Base-by-base conservation (phyloP, 306 rosid species). In the Dalbergia oliveri region DNA sequence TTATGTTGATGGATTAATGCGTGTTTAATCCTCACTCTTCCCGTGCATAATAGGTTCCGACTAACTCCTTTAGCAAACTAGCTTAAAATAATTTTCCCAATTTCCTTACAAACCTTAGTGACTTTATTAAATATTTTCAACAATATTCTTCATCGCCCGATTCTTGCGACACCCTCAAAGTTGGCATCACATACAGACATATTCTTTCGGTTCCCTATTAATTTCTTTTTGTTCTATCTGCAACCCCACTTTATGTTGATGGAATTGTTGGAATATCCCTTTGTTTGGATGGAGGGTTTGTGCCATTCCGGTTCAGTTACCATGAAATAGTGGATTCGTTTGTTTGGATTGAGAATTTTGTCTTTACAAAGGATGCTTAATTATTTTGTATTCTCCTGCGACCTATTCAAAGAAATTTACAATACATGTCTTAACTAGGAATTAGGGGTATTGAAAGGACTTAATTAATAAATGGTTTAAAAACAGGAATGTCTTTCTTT, bases 181-280 rank as follows among this genome's bases (percentile, higher is more conserved):
- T 33, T 34, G 63, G 34, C 64, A 18, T 70, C 9, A 45, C 4
- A 3, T 62, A 37, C 7, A 37, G 47, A 23, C 3, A 61, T 4
- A 37, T 5, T 50, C 62, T 69, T 49, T 50, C 21, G 4, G 65
- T 53, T 51, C 16, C 56, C 15, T 16, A 5, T 6, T 4, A 5
- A 19, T 21, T 68, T 19, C 34, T 13, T 26, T 21, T n/a, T 23
- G n/a, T 14, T 15, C 35, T 26, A 26, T 26, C 44, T 43, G 19
- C 60, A 19, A 21, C 54, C 54, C 18, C 57, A 39, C 63, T 49
- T 19, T 70, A 21, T 33, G 65, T 11, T 15, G 11, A 50, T 61
- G 53, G 31, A 61, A 62, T 63, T 62, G 59, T 63, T 63, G 66
- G 78, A 37, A 71, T 60, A 31, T 59, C 80, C 47, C 76, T 75